A percentile compares a stretch with the other conserved stretches of the same genome.
Evolutionary conservation across 306 rosid genomes (phyloP).

Genomic region (Echinosophora koreensis): DNA sequence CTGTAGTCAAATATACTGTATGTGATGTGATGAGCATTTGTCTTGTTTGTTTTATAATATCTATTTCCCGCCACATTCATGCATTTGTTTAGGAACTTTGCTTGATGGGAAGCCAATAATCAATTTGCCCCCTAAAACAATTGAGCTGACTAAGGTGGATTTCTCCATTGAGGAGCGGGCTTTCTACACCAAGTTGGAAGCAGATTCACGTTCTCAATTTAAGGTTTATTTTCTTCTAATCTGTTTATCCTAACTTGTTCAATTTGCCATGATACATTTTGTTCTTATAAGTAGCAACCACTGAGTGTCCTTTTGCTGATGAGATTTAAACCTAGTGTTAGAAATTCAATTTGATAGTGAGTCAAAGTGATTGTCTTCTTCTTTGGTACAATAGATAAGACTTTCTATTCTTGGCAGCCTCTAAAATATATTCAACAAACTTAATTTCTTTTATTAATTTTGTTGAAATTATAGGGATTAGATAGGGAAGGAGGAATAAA

Average conservation of each 20-base stretch:
- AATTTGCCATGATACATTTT: constrained; percentile 9
- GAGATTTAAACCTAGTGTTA: constrained; percentile 4
- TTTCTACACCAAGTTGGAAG: constrained; percentile 90
- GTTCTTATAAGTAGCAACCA: neutral
- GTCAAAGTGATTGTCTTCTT: constrained; percentile 13
- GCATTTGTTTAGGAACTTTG: constrained; percentile 71
- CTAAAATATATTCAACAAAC: constrained; percentile 3
- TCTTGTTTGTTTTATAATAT: constrained; percentile 42
- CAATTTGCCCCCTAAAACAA: constrained; percentile 83
- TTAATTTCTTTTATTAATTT: constrained; percentile 18
- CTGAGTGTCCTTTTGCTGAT: constrained; percentile 34
- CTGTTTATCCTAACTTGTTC: constrained; percentile 28
- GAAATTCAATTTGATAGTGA: constrained; percentile 23
- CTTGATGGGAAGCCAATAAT: constrained; percentile 92
- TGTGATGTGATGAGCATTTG: constrained; percentile 29
- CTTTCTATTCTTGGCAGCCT: constrained; percentile 18
- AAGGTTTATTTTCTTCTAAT: constrained; percentile 64
- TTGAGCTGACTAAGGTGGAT: constrained; percentile 72
- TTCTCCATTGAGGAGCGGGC: constrained; percentile 92
- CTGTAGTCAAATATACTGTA: constrained; percentile 37
- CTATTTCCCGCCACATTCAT: constrained; percentile 37
- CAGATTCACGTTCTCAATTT: constrained; percentile 88
- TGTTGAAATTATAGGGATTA: neutral
- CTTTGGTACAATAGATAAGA: constrained; percentile 4
- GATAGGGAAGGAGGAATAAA: neutral